These are phyloP conservation scores for Fraxinus albicans DNA, from an alignment of 305 asterid species.

Conservation along the genomic window DNA sequence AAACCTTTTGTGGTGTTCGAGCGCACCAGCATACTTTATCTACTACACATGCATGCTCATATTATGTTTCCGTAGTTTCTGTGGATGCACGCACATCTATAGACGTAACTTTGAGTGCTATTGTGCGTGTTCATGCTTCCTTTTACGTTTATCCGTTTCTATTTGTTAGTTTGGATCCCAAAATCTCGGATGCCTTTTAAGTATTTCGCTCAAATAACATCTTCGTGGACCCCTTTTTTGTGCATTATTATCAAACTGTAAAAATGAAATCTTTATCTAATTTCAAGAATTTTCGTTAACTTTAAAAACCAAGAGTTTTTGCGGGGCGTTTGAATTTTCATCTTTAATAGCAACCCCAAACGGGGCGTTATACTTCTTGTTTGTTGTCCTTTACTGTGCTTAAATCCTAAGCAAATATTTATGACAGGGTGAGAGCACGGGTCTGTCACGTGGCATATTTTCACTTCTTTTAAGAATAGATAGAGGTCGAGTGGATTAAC, in stretches of 20 bases:
- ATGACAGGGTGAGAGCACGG: neutral
- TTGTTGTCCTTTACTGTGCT: conserved; percentile 12
- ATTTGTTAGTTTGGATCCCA: neutral
- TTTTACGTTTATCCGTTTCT: neutral
- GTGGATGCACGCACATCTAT: neutral
- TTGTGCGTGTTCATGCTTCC: neutral
- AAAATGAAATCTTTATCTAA: neutral
- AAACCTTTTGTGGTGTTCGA: neutral
- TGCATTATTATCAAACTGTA: neutral
- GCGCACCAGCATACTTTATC: neutral
- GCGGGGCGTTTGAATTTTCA: neutral
- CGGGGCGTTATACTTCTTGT: neutral
- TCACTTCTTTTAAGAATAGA: conserved; percentile 1
- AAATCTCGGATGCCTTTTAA: neutral
- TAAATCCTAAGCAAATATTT: conserved; percentile 24
- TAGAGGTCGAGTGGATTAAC: conserved; percentile 13
- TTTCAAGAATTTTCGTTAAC: neutral
- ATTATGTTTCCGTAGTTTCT: neutral
- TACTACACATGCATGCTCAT: neutral
- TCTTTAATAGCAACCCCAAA: neutral
- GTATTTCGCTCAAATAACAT: neutral
- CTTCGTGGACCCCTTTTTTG: neutral
- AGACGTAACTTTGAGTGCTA: neutral
- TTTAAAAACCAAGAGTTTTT: neutral
- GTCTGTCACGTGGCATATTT: conserved; percentile 21